Conservation (phyloP, 139 green algal genomes). For the Chloropicon primus region DNA sequence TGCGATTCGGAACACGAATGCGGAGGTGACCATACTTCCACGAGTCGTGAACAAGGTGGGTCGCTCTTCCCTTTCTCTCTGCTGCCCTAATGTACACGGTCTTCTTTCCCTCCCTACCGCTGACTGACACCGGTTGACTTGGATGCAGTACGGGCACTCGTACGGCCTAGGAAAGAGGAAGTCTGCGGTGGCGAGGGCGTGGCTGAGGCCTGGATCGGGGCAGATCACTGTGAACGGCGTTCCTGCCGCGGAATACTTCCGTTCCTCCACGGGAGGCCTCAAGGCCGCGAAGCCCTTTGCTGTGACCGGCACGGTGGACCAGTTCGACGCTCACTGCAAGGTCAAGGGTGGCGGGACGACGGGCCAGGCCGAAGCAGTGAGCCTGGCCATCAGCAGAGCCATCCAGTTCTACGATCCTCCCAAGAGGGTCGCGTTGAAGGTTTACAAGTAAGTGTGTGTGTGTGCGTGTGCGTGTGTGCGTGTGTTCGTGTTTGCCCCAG, state of each 20-base stretch:
- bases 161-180: conserved; percentile 43
- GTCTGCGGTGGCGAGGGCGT: conserved; percentile 39
- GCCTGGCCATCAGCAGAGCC: conserved; percentile 62
- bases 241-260: conserved; percentile 57
- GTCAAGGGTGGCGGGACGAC: conserved; percentile 39
- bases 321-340: conserved; percentile 48
- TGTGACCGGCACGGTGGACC: conserved; percentile 34
- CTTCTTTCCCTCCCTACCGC: too few relatives aligned
- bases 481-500: conserved; percentile 22
- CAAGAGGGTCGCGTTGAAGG: not conserved
- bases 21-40: not conserved
- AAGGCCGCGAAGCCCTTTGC: conserved; percentile 66
- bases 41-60: not conserved
- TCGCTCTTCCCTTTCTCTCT: not conserved
- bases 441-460: not conserved
- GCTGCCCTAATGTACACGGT: not conserved
- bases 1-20: not conserved
- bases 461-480: too few relatives aligned
- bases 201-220: conserved; percentile 29
- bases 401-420: conserved; percentile 58
- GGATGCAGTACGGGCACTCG: not conserved
- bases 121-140: too few relatives aligned
- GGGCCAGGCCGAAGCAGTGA: conserved; percentile 52
- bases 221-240: conserved; percentile 53
- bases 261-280: conserved; percentile 29